A percentile compares a stretch with the other conserved stretches of the same genome.
Conservation (phyloP, 2,329 filamentous ascomycete genomes). For the Tolypocladium paradoxum region DNA sequence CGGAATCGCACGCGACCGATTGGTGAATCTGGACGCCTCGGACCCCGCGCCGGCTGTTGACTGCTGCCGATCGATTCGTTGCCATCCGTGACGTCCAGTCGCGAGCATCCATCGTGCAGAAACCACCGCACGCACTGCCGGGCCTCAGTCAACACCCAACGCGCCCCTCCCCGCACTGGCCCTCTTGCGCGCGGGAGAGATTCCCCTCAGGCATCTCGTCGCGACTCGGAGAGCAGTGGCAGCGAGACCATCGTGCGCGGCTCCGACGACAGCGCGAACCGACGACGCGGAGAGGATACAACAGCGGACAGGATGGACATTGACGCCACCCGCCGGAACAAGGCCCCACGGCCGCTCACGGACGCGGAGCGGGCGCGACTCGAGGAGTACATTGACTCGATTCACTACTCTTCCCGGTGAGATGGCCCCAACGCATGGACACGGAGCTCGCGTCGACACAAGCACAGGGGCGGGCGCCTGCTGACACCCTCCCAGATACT, state of each 20-base stretch:
- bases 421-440: no score
- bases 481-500: slow-evolving; percentile 54
- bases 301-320: slow-evolving; percentile 41
- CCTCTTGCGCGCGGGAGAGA: not conserved
- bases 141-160: not conserved
- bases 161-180: not conserved
- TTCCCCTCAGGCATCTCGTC: not conserved
- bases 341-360: slow-evolving; percentile 66
- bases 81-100: not conserved
- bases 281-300: not conserved
- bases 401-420: slow-evolving; percentile 90
- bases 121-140: not conserved
- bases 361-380: slow-evolving; percentile 74
- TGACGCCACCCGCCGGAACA: slow-evolving; percentile 78
- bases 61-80: not conserved
- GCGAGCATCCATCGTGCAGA: not conserved
- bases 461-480: no score
- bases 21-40: not conserved
- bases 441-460: no score
- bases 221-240: no score
- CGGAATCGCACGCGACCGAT: not conserved
- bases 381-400: slow-evolving; percentile 84
- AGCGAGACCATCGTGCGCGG: not conserved
- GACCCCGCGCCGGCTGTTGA: not conserved
- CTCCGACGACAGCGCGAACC: not conserved